phyloP scores from a whole-genome alignment of 805 yeast species.

The Zygoascus flipseniorum region DNA sequence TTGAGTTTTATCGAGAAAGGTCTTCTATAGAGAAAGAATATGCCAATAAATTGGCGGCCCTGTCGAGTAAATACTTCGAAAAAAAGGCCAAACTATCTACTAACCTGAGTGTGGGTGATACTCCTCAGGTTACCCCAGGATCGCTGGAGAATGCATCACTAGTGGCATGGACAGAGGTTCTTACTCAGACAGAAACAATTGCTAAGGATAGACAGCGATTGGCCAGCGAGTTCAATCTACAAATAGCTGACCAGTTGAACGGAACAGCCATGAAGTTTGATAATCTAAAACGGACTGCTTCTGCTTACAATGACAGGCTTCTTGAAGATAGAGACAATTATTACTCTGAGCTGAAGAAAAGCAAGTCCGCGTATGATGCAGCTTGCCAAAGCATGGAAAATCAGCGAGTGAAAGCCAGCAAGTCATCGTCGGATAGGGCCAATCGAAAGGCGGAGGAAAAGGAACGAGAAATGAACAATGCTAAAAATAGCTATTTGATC shows the following conservation, averaged over 20 bases:
- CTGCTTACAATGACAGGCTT: slow-evolving; percentile 51
- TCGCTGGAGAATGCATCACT: slow-evolving; percentile 81
- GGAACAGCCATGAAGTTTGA: slow-evolving; percentile 47
- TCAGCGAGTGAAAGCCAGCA: slow-evolving; percentile 67
- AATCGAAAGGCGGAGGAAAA: slow-evolving; percentile 46
- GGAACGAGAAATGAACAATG: slow-evolving; percentile 73
- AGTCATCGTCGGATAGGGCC: slow-evolving; percentile 33
- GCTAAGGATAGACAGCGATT: slow-evolving; percentile 59
- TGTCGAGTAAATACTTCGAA: slow-evolving; percentile 62
- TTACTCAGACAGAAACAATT: slow-evolving; percentile 72
- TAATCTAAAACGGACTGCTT: slow-evolving; percentile 46
- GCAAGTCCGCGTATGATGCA: slow-evolving; percentile 72
- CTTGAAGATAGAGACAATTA: slow-evolving; percentile 37
- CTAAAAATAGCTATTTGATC: slow-evolving; percentile 78
- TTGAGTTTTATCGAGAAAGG: slow-evolving; percentile 75
- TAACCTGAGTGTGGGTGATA: slow-evolving; percentile 76
- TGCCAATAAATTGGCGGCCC: slow-evolving; percentile 51
- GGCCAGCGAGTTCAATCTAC: slow-evolving; percentile 49
- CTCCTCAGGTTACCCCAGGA: slow-evolving; percentile 89
- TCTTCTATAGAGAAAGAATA: slow-evolving; percentile 79
- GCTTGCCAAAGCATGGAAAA: slow-evolving; percentile 73
- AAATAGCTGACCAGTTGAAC: slow-evolving; percentile 53
- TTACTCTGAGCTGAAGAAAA: slow-evolving; percentile 50
- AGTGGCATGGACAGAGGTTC: slow-evolving; percentile 84
- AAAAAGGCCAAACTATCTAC: slow-evolving; percentile 67